Conservation (phyloP, 139 green algal species). For the Diplosphaera chodatii region DNA sequence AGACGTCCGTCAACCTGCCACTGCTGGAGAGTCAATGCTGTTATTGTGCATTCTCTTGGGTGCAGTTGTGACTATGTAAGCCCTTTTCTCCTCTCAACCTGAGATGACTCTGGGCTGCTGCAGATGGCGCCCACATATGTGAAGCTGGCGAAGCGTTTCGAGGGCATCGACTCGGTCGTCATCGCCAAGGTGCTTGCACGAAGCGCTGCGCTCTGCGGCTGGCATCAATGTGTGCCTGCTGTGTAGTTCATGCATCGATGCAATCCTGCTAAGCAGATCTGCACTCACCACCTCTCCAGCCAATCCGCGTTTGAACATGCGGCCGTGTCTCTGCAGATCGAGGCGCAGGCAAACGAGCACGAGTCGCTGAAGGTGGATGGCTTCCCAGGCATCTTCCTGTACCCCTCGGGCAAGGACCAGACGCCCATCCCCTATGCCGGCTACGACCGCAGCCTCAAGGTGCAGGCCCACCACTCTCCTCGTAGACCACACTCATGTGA, state of each 20-base stretch:
- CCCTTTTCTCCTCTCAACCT: too few species aligned
- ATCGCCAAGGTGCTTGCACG: slow-evolving; percentile 66
- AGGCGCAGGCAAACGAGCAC: slow-evolving; percentile 75
- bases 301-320: not conserved
- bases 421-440: slow-evolving; percentile 30
- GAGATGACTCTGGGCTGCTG: too few species aligned
- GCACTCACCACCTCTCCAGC: too few species aligned
- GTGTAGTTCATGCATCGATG: too few species aligned
- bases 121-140: slow-evolving; percentile 32
- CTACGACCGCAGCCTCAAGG: slow-evolving; percentile 45
- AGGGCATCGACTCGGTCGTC: slow-evolving; percentile 53
- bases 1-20: too few species aligned
- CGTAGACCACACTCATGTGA: not conserved
- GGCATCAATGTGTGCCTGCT: too few species aligned
- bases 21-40: too few species aligned
- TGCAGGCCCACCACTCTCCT: slow-evolving; percentile 4
- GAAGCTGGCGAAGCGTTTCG: slow-evolving; percentile 37
- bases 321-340: slow-evolving; percentile 1
- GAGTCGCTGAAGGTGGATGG: slow-evolving; percentile 52
- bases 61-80: too few species aligned
- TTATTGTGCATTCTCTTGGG: too few species aligned
- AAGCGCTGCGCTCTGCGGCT: too few species aligned
- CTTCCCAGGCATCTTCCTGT: slow-evolving; percentile 66
- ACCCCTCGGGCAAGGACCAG: slow-evolving; percentile 38
- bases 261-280: too few species aligned